These are phyloP conservation scores for Gyrodon lividus DNA, from an alignment of 768 basidiomycete species.

Conservation along the genomic window DNA sequence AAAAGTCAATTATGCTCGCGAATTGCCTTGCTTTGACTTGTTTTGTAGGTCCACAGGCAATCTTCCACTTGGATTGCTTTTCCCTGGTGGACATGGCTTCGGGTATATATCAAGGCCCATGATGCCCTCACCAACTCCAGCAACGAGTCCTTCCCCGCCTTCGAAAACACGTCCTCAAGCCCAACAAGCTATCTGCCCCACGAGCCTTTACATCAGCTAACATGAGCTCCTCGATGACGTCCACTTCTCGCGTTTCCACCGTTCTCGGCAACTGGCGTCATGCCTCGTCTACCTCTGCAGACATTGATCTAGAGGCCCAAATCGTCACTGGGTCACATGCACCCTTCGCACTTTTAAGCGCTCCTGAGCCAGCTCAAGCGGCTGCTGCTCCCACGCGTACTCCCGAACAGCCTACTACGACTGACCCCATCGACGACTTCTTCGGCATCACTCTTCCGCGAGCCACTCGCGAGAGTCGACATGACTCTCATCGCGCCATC, in stretches of 20 bases:
- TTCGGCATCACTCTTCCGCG: constrained; percentile 26
- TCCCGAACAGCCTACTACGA: not conserved
- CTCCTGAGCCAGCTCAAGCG: constrained; percentile 5
- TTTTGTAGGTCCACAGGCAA: constrained; percentile 11
- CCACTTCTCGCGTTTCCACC: constrained; percentile 5
- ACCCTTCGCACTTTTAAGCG: constrained; percentile 4
- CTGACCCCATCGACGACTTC: constrained; percentile 25
- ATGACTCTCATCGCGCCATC: constrained; percentile 22
- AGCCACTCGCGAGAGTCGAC: constrained; percentile 31
- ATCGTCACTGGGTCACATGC: constrained; percentile 5
- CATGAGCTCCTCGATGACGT: constrained; percentile 5
- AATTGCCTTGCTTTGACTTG: constrained; percentile 2
- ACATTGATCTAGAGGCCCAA: constrained; percentile 18
- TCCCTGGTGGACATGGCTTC: not conserved
- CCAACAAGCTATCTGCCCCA: not conserved
- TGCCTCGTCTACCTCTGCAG: constrained; percentile 4
- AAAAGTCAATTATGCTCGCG: constrained; percentile 1
- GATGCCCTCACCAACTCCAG: constrained; percentile 1
- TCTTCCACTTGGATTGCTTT: constrained; percentile 6
- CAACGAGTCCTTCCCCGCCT: not conserved
- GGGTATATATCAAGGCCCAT: constrained; percentile 10
- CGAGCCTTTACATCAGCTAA: not conserved
- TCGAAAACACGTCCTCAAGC: not conserved
- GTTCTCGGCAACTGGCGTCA: constrained; percentile 17
- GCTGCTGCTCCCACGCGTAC: constrained; percentile 8